Evolutionary conservation across 106 monocot genomes (phyloP), one percentile per base, ranked within the genome.

Genomic region (Apostasia ramifera): DNA sequence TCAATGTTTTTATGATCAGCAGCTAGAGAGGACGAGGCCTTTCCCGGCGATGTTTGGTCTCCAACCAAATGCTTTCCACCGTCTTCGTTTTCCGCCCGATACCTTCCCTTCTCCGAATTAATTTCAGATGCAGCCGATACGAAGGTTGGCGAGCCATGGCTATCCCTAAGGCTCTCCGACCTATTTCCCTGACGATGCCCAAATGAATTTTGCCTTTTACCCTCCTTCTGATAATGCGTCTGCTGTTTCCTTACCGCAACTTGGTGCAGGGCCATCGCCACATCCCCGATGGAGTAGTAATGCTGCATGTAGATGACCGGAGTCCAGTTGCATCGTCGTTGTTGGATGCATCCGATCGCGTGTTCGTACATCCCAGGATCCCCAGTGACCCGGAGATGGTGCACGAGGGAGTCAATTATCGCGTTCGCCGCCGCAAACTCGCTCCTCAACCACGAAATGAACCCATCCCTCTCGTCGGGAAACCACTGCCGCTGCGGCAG

Each of bases 361-460:
- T 74, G 47, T 0, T 87, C 87, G 44, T 80, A 87, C 71, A 80
- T 83, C 26, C 80, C 78, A 11, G 76, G 79, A 70, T 83, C 87
- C 15, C 75, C 77, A 0, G 67, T 65, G 42, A 50, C 47, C 74
- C 71, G 59, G 26, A 87, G 68, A 55, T 87, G 83, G 9, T 87
- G 74, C 66, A 83, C 66, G 66, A 87, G 37, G 9, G 68, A 47
- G 58, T 87, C 87, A 2, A 87, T 87, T 50, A 87, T 87, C 71
- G 87, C 80, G 43, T 87, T 87, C 37, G 87, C 80, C 7, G 87
- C 87, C 13, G 87, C 83, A 57, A 87, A 87, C 65, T 87, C 87
- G 38, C 77, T 72, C 63, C 74, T 74, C 58, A 87, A 11, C 87
- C 87, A 87, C 50, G 65, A 80, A 53, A 77, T 74, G 73, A 81